Conservation (phyloP, 2,329 filamentous ascomycete species). For the Calonectria hawksworthii region DNA sequence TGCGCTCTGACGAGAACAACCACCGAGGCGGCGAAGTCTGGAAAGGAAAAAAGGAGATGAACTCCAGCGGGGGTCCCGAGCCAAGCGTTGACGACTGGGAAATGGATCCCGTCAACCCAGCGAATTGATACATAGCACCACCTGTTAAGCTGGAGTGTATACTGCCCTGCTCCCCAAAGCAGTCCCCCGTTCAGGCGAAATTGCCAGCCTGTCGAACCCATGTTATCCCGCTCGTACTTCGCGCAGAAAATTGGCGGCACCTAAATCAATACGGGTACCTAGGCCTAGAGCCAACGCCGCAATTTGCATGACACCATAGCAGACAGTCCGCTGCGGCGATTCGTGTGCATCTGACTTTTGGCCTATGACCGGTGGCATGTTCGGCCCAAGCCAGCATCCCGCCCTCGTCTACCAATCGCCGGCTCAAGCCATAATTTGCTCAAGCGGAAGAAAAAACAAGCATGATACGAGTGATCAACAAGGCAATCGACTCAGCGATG, state of each 20-base stretch:
- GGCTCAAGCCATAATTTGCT: not conserved
- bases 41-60: conserved; percentile 18
- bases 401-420: not conserved
- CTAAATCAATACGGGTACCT: not conserved
- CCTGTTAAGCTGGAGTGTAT: not conserved
- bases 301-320: conserved; percentile 5
- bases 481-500: not conserved
- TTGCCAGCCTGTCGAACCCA: conserved; percentile 10
- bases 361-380: not conserved
- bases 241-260: not conserved
- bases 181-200: conserved; percentile 24
- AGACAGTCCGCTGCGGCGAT: conserved; percentile 1
- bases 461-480: not conserved
- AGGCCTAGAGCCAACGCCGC: conserved; percentile 4
- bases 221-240: conserved; percentile 1
- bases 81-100: conserved; percentile 14
- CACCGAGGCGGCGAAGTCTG: conserved; percentile 38
- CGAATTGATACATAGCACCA: not conserved
- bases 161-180: conserved; percentile 1
- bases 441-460: not conserved
- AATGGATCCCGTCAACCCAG: conserved; percentile 26
- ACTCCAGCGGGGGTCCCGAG: conserved; percentile 5
- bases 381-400: conserved; percentile 16
- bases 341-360: conserved; percentile 15
- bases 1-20: conserved; percentile 37